Evolutionary conservation across 163 green algal genomes (phyloP).

Genomic region (Volvox carteri): DNA sequence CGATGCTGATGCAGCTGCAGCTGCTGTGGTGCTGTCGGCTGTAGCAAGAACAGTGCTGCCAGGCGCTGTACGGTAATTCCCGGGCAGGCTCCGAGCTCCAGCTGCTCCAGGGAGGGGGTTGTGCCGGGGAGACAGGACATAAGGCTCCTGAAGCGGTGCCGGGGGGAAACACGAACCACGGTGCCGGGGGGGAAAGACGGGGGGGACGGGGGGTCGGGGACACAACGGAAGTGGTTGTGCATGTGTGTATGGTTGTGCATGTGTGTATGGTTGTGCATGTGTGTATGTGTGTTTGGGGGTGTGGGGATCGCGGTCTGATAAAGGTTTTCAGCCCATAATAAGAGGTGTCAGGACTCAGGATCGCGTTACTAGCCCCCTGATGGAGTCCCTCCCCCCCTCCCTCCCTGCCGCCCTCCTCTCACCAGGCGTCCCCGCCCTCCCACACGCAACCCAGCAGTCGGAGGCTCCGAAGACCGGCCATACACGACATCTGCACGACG

Average conservation of each 20-base stretch:
- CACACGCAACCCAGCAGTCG: constrained; percentile 31
- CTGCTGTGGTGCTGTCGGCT: neutral
- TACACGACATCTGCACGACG: neutral
- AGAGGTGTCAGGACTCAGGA: no score
- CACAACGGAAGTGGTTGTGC: no score
- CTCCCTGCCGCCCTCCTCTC: neutral
- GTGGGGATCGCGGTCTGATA: no score
- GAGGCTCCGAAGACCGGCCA: constrained; percentile 6
- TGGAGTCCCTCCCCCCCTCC: no score
- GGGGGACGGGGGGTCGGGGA: no score
- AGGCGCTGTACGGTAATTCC: neutral
- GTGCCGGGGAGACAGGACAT: neutral
- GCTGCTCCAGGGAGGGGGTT: constrained; percentile 13
- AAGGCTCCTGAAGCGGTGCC: neutral
- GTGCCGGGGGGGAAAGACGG: no score
- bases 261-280: no score
- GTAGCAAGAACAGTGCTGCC: neutral
- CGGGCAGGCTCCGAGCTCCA: constrained; percentile 17
- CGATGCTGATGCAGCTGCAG: neutral
- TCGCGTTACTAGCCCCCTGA: no score
- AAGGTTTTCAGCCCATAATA: no score
- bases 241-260: no score
- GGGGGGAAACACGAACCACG: no score
- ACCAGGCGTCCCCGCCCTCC: neutral
- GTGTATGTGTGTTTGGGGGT: no score